Evolutionary conservation across 108 stramenopile genomes (phyloP).

Genomic region (Cyclotella cryptica): DNA sequence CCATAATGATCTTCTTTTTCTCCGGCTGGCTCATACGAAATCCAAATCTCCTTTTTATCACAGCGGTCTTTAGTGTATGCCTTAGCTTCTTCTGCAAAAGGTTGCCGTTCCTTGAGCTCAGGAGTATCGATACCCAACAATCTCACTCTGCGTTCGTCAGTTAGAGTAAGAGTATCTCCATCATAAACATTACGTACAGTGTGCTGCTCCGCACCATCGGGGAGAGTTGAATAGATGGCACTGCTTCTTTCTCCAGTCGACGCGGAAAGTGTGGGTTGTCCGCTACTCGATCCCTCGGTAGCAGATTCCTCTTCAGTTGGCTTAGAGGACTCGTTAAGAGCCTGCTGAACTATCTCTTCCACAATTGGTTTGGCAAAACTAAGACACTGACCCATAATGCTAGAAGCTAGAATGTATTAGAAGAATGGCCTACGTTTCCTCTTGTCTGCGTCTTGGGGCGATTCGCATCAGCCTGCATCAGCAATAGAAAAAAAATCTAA

Average conservation of each 20-base stretch:
- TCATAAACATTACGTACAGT: slow-evolving; percentile 12
- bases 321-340: background rate
- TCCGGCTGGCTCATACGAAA: slow-evolving; percentile 14
- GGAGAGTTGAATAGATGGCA: background rate
- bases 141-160: background rate
- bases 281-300: background rate
- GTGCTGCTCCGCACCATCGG: slow-evolving; percentile 1
- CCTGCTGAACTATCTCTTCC: background rate
- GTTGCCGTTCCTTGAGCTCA: slow-evolving; percentile 8
- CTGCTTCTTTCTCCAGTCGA: background rate
- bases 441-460: too few relatives aligned
- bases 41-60: slow-evolving; percentile 22
- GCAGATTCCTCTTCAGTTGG: background rate
- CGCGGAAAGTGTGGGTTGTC: too few relatives aligned
- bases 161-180: slow-evolving; percentile 7
- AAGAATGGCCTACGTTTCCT: background rate
- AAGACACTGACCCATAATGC: slow-evolving; percentile 8
- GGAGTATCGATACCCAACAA: slow-evolving; percentile 8
- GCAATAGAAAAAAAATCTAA: too few relatives aligned
- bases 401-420: background rate
- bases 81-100: slow-evolving; percentile 13
- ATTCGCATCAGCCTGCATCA: too few relatives aligned
- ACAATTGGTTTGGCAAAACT: background rate
- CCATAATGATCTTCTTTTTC: slow-evolving; percentile 14
- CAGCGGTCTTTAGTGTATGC: slow-evolving; percentile 21